phyloP scores from a whole-genome alignment of 768 basidiomycete genomes.

The Trametes villosa region DNA sequence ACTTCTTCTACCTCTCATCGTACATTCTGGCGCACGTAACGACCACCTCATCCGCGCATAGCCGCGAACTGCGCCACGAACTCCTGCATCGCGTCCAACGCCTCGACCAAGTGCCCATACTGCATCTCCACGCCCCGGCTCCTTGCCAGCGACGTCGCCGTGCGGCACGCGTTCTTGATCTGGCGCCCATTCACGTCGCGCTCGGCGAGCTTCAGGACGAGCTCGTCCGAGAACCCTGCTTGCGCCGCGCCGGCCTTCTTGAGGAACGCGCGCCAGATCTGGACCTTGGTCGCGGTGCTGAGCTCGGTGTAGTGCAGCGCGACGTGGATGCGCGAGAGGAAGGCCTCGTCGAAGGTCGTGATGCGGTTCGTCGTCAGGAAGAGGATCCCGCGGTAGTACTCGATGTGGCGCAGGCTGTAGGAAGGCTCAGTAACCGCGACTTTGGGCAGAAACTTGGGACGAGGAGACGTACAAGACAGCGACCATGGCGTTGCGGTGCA shows the following conservation, averaged over 20 bases:
- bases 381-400: conserved; percentile 40
- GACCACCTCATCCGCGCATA: neutral
- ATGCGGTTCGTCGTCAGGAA: conserved; percentile 45
- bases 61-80: conserved; percentile 24
- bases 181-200: conserved; percentile 65
- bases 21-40: neutral
- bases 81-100: conserved; percentile 65
- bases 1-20: neutral
- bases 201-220: conserved; percentile 49
- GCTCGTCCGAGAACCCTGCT: conserved; percentile 39
- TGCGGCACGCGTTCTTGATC: conserved; percentile 70
- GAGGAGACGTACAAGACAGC: conserved; percentile 48
- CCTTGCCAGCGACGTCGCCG: conserved; percentile 60
- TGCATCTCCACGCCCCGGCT: conserved; percentile 49
- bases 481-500: conserved; percentile 71
- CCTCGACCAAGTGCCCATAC: conserved; percentile 56
- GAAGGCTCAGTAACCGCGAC: no score
- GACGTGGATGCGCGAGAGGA: conserved; percentile 68
- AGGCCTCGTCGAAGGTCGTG: conserved; percentile 68
- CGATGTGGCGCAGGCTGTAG: conserved; percentile 27
- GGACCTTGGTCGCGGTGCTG: conserved; percentile 22
- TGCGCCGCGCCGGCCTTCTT: conserved; percentile 21
- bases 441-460: no score
- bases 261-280: conserved; percentile 35
- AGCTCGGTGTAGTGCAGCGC: conserved; percentile 39